phyloP scores from a whole-genome alignment of 2,329 filamentous ascomycete species.

The Arthrobotrys entomopaga region DNA sequence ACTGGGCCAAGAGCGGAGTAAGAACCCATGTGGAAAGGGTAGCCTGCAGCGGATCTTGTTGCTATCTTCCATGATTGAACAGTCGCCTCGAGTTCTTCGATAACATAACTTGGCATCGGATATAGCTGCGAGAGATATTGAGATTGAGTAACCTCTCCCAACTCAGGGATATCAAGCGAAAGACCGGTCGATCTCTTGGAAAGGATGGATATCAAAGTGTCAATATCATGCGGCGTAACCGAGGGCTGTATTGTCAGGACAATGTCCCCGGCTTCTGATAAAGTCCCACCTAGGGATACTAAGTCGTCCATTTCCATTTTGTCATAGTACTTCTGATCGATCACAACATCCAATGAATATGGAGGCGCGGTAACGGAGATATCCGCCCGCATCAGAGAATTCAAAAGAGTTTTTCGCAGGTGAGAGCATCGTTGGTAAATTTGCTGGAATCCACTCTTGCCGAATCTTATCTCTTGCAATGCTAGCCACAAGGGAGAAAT shows the following conservation, averaged over 20 bases:
- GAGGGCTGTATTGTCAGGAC: conserved; percentile 24
- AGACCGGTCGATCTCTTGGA: too few relatives aligned
- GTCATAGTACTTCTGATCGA: conserved; percentile 7
- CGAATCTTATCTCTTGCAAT: conserved; percentile 41
- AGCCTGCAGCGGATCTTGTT: conserved; percentile 3
- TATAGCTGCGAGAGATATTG: too few relatives aligned
- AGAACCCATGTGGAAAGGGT: conserved; percentile 25
- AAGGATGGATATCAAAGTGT: too few relatives aligned
- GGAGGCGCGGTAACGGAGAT: neutral
- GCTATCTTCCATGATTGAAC: conserved; percentile 23
- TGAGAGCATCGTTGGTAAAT: conserved; percentile 6
- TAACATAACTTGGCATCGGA: neutral
- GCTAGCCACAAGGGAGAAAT: conserved; percentile 23
- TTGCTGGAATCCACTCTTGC: conserved; percentile 12
- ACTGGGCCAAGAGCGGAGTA: conserved; percentile 25
- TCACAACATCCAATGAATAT: conserved; percentile 18
- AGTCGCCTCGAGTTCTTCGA: conserved; percentile 6
- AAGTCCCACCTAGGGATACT: conserved; percentile 11
- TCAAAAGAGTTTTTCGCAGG: too few relatives aligned
- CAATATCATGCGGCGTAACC: neutral
- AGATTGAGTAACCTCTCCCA: too few relatives aligned
- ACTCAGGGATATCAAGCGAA: too few relatives aligned
- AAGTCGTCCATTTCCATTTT: neutral
- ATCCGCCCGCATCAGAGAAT: too few relatives aligned
- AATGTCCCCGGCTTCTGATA: neutral